Percentiles rank a stretch among this genome's conserved stretches.
Conservation (phyloP, 495 filamentous ascomycete genomes). For the Penicillium waksmanii region DNA sequence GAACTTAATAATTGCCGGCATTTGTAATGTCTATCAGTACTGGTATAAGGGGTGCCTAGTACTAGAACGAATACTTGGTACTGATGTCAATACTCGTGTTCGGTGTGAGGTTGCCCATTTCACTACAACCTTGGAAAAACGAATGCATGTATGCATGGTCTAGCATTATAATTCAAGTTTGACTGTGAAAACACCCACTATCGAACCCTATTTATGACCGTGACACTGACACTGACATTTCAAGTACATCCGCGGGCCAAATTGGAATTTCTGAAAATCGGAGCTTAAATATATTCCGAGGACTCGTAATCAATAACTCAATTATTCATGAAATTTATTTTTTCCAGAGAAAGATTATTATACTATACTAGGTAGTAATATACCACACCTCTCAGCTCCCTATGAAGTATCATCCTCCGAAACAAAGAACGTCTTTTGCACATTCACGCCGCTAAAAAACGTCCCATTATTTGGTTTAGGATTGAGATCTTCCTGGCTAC, state of each 20-base stretch:
- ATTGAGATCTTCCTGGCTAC: constrained; percentile 46
- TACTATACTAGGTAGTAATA: background rate
- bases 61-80: too few species aligned
- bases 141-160: too few species aligned
- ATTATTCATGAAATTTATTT: background rate
- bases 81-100: too few species aligned
- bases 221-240: background rate
- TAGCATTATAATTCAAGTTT: too few species aligned
- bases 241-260: background rate
- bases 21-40: too few species aligned
- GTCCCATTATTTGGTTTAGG: constrained; percentile 26
- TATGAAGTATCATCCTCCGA: constrained; percentile 21
- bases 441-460: constrained; percentile 38
- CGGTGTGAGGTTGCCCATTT: too few species aligned
- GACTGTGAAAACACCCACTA: background rate
- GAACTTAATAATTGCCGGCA: too few species aligned
- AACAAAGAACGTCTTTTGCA: constrained; percentile 46
- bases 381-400: background rate
- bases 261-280: background rate
- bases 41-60: too few species aligned
- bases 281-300: background rate
- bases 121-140: too few species aligned
- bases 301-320: background rate
- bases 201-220: background rate
- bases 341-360: background rate